A percentile compares a stretch with the other conserved stretches of the same genome.
These are phyloP conservation scores for Colletotrichum truncatum DNA, from an alignment of 2,329 filamentous ascomycete species.

Conservation along the genomic window DNA sequence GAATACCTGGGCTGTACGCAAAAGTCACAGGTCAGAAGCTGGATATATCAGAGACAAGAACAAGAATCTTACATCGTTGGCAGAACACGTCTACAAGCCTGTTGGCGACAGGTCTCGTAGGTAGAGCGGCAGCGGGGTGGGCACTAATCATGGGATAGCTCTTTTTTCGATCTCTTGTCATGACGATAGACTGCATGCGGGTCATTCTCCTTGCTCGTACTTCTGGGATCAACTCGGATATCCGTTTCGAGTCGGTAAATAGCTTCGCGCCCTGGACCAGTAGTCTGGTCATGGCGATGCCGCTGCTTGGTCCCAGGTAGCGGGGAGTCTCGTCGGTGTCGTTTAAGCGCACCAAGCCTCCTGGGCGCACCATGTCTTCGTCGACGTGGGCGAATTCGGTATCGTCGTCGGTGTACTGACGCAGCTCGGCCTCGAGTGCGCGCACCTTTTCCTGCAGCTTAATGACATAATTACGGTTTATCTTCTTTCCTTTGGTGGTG, in stretches of 20 bases:
- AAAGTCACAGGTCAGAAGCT: conserved; percentile 27
- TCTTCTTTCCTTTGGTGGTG: conserved; percentile 83
- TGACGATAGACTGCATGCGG: conserved; percentile 67
- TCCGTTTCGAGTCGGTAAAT: conserved; percentile 89
- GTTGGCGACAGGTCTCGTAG: conserved; percentile 77
- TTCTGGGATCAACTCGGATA: conserved; percentile 90
- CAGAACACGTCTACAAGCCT: conserved; percentile 86
- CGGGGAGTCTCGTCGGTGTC: conserved; percentile 87
- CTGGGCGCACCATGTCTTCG: conserved; percentile 87
- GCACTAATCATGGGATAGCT: conserved; percentile 92
- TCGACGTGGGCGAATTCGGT: conserved; percentile 73
- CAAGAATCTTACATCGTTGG: conserved; percentile 73
- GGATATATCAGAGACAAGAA: neutral
- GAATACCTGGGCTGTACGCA: conserved; percentile 81
- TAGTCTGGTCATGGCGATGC: conserved; percentile 92
- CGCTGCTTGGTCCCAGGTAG: conserved; percentile 92
- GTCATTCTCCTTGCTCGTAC: conserved; percentile 65
- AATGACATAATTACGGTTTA: conserved; percentile 92
- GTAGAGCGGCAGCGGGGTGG: conserved; percentile 79
- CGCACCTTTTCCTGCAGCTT: conserved; percentile 88
- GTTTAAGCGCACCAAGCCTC: conserved; percentile 84
- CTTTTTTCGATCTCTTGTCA: conserved; percentile 73
- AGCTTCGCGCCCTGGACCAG: conserved; percentile 97
- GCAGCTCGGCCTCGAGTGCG: conserved; percentile 82
- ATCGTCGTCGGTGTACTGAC: conserved; percentile 81